Evolutionary conservation across 176 grass and related monocot species (phyloP).

Genomic region (Triticum timopheevii): DNA sequence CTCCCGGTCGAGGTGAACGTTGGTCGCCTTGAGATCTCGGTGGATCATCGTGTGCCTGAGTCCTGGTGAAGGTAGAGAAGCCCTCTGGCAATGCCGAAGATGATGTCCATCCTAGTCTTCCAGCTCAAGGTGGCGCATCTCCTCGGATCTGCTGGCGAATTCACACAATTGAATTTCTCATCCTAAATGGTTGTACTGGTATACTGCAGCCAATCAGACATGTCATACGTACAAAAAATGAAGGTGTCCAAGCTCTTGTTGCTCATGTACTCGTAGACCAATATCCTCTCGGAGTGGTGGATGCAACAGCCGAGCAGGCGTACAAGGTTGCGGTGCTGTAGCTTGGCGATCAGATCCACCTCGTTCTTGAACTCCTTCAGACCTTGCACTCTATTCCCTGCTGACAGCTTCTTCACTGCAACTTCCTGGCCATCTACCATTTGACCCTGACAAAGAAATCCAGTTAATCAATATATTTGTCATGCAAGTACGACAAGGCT

Average conservation of each 20-base stretch:
- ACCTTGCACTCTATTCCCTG: conserved; percentile 31
- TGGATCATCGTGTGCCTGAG: conserved; percentile 64
- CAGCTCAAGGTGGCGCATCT: conserved; percentile 27
- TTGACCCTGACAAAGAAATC: conserved; percentile 17
- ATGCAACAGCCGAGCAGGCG: conserved; percentile 64
- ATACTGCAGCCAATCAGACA: background rate
- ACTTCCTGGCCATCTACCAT: conserved; percentile 55
- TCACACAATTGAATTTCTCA: background rate
- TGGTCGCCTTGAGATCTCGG: conserved; percentile 60
- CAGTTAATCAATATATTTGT: background rate
- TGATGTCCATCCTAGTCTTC: conserved; percentile 59
- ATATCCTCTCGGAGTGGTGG: conserved; percentile 36
- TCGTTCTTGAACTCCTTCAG: conserved; percentile 73
- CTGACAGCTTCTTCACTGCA: conserved; percentile 56
- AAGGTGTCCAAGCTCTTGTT: conserved; percentile 70
- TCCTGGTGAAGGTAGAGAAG: conserved; percentile 69
- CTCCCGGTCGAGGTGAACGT: conserved; percentile 55
- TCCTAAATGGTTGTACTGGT: too few relatives aligned
- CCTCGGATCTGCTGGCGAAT: conserved; percentile 32
- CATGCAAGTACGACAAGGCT: background rate
- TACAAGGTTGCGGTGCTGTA: conserved; percentile 74
- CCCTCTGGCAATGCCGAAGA: conserved; percentile 51
- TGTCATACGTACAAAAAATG: conserved; percentile 39
- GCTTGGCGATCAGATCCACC: conserved; percentile 54
- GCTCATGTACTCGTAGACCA: conserved; percentile 66